Evolutionary conservation across 805 yeast genomes (phyloP).

Genomic region (Candida wancherniae): DNA sequence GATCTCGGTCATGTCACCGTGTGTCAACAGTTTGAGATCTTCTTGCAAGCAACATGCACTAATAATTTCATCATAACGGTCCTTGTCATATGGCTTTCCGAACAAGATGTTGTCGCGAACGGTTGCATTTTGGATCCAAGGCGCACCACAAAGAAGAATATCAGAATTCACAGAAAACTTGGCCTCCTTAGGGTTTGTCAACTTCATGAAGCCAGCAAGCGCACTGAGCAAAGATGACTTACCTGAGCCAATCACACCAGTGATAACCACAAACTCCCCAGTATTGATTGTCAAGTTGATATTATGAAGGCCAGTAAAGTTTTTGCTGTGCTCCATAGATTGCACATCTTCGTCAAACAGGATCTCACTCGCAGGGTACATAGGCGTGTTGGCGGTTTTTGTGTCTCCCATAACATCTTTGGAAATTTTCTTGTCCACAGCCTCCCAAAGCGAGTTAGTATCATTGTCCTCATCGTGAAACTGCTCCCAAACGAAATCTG

Average conservation of each 20-base stretch:
- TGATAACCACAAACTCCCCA: constrained; percentile 37
- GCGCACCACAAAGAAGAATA: constrained; percentile 31
- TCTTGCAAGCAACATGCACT: constrained; percentile 38
- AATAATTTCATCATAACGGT: constrained; percentile 25
- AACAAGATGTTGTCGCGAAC: constrained; percentile 37
- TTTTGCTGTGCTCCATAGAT: constrained; percentile 3
- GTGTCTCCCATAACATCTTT: constrained; percentile 11
- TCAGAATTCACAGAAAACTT: constrained; percentile 24
- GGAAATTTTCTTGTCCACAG: constrained; percentile 10
- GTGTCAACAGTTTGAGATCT: constrained; percentile 32
- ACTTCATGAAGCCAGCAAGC: constrained; percentile 37
- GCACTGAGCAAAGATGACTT: constrained; percentile 39
- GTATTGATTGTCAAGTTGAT: constrained; percentile 26
- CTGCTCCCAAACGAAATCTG: constrained; percentile 15
- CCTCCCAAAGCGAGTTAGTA: constrained; percentile 9
- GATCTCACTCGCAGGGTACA: not conserved
- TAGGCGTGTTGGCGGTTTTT: constrained; percentile 1
- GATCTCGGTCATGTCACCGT: constrained; percentile 38
- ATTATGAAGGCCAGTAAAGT: constrained; percentile 32
- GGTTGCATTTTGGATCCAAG: constrained; percentile 43
- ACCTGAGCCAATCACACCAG: constrained; percentile 43
- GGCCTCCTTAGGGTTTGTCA: constrained; percentile 24
- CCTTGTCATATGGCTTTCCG: constrained; percentile 30
- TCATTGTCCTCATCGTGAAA: constrained; percentile 5
- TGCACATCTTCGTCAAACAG: constrained; percentile 3